These are phyloP conservation scores for Pseudogymnoascus sp. DNA, from an alignment of 2,329 filamentous ascomycete species.

Conservation along the genomic window DNA sequence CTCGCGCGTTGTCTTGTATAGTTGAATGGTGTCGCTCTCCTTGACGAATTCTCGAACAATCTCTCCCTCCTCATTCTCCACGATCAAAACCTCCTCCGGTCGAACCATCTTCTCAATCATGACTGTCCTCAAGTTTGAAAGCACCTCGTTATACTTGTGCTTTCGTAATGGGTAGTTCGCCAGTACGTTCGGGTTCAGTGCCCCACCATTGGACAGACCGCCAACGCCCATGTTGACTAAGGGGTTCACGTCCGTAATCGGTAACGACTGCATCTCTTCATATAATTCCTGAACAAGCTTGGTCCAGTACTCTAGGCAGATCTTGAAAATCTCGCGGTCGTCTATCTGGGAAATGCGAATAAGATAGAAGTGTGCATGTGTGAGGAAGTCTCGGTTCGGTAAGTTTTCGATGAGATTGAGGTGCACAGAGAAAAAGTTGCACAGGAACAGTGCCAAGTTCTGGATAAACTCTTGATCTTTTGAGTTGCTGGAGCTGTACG, in stretches of 20 bases:
- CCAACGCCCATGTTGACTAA: conserved; percentile 68
- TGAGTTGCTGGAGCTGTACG: conserved; percentile 84
- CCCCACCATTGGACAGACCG: conserved; percentile 68
- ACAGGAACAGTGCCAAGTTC: conserved; percentile 90
- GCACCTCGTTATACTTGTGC: conserved; percentile 92
- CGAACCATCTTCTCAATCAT: conserved; percentile 99
- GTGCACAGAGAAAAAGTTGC: conserved; percentile 94
- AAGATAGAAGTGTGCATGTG: conserved; percentile 94
- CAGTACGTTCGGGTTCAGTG: conserved; percentile 74
- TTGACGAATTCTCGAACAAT: conserved; percentile 99
- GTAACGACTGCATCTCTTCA: conserved; percentile 96
- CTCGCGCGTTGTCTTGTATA: conserved; percentile 98
- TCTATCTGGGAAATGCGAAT: conserved; percentile 98
- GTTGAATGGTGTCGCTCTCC: conserved; percentile 96
- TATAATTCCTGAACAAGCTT: conserved; percentile 97
- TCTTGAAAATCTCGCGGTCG: conserved; percentile 98
- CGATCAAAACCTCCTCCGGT: conserved; percentile 93
- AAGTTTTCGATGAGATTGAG: conserved; percentile 89
- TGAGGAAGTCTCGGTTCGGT: conserved; percentile 88
- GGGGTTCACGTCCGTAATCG: conserved; percentile 86
- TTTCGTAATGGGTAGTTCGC: conserved; percentile 90
- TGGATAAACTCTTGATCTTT: conserved; percentile 96
- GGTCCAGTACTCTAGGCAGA: conserved; percentile 97
- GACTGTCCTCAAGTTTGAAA: conserved; percentile 88
- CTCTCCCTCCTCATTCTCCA: conserved; percentile 99